phyloP scores from a whole-genome alignment of 2,329 filamentous ascomycete species.

The Nothopassalora personata region DNA sequence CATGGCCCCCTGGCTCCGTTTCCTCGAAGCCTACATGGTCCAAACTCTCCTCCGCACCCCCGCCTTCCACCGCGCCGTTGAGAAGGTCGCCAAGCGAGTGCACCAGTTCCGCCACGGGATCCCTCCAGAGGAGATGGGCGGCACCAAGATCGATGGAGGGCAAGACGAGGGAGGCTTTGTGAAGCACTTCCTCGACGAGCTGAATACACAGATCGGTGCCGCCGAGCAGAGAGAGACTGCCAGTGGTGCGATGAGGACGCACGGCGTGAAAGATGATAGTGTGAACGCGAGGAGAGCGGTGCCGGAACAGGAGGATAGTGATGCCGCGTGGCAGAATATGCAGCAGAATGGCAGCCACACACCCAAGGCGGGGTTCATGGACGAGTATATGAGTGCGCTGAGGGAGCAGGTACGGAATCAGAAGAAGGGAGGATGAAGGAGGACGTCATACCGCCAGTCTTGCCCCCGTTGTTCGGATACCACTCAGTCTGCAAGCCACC shows the following conservation, averaged over 20 bases:
- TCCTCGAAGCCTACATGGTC: slow-evolving; percentile 36
- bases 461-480: too few relatives aligned
- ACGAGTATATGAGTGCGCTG: slow-evolving; percentile 28
- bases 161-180: slow-evolving; percentile 36
- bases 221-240: slow-evolving; percentile 21
- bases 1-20: slow-evolving; percentile 34
- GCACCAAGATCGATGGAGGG: slow-evolving; percentile 41
- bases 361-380: slow-evolving; percentile 24
- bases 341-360: slow-evolving; percentile 11
- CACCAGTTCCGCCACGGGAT: slow-evolving; percentile 43
- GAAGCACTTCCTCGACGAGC: slow-evolving; percentile 50
- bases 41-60: slow-evolving; percentile 49
- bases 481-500: too few relatives aligned
- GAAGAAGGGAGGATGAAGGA: slow-evolving; percentile 15
- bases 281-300: slow-evolving; percentile 15
- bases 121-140: slow-evolving; percentile 46
- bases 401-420: slow-evolving; percentile 27
- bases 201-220: slow-evolving; percentile 34
- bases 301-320: slow-evolving; percentile 16
- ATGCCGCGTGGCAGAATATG: slow-evolving; percentile 26
- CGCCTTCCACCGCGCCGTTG: slow-evolving; percentile 50
- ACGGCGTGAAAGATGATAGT: slow-evolving; percentile 19
- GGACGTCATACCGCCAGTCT: not conserved
- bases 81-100: slow-evolving; percentile 45
- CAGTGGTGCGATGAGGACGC: slow-evolving; percentile 10